A percentile compares a stretch with the other conserved stretches of the same genome.
phyloP scores from a whole-genome alignment of 345 rosid genomes.

The Eutrema heterophyllum region DNA sequence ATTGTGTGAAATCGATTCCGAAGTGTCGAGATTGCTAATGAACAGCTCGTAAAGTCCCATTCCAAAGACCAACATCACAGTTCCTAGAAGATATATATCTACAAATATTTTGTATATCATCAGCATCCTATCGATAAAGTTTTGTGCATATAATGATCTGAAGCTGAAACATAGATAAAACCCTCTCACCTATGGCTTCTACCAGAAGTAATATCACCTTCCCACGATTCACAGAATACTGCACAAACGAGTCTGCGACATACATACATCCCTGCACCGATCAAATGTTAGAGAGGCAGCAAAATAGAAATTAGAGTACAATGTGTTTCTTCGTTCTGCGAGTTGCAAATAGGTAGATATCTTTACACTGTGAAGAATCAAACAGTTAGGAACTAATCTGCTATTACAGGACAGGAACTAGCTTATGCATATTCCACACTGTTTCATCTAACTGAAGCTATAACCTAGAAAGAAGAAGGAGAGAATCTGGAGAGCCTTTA shows the following conservation, averaged over 20 bases:
- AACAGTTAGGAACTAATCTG: not conserved
- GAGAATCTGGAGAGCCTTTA: slow-evolving; percentile 5
- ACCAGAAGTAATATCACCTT: slow-evolving; percentile 71
- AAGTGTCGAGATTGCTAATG: slow-evolving; percentile 67
- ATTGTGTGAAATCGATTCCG: slow-evolving; percentile 39
- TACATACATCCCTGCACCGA: slow-evolving; percentile 63
- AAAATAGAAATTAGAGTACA: not conserved
- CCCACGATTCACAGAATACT: slow-evolving; percentile 46
- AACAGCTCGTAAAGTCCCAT: slow-evolving; percentile 96
- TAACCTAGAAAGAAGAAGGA: not conserved
- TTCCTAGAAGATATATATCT: slow-evolving; percentile 91
- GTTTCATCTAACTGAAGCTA: not conserved
- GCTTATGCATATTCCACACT: not conserved
- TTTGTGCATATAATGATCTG: not conserved
- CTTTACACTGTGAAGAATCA: not conserved
- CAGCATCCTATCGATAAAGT: not conserved
- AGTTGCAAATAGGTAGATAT: not conserved
- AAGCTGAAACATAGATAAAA: not conserved
- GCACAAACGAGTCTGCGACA: slow-evolving; percentile 53
- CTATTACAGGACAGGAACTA: not conserved
- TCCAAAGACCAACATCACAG: slow-evolving; percentile 94
- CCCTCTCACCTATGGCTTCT: slow-evolving; percentile 77
- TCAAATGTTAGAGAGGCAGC: not conserved
- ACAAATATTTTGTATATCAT: slow-evolving; percentile 9
- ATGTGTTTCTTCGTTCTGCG: not conserved